Evolutionary conservation across 2,329 filamentous ascomycete species (phyloP).

Genomic region (Fusarium lyarnte): DNA sequence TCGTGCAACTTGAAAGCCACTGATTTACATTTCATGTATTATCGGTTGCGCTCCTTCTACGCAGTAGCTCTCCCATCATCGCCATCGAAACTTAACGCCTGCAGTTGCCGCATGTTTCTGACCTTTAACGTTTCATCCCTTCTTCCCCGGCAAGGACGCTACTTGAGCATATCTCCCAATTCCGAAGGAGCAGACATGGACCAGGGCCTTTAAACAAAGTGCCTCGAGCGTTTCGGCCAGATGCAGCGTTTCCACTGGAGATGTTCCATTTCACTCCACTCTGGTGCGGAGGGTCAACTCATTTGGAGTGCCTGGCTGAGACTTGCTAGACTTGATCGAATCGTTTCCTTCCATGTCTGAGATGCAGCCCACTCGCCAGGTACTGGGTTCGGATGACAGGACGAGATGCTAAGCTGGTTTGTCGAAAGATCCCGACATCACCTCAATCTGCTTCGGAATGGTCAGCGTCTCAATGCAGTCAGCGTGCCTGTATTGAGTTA

Average conservation of each 20-base stretch:
- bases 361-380: conserved; percentile 17
- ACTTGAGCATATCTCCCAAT: background rate
- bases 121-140: conserved; percentile 37
- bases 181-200: conserved; percentile 21
- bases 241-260: conserved; percentile 28
- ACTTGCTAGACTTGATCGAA: conserved; percentile 1
- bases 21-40: background rate
- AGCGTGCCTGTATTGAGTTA: background rate
- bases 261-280: conserved; percentile 16
- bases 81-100: conserved; percentile 16
- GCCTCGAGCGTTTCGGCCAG: conserved; percentile 30
- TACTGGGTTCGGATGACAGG: conserved; percentile 5
- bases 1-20: conserved; percentile 8
- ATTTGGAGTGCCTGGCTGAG: background rate
- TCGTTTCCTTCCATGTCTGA: conserved; percentile 13
- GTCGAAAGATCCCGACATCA: background rate
- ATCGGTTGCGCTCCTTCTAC: background rate
- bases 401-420: background rate
- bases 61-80: background rate
- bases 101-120: conserved; percentile 17
- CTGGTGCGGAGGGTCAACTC: conserved; percentile 34
- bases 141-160: conserved; percentile 28
- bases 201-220: conserved; percentile 18
- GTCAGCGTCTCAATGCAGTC: background rate
- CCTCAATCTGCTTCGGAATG: background rate